Conservation (phyloP, 2,329 filamentous ascomycete species). For the Fusarium kyushuense region DNA sequence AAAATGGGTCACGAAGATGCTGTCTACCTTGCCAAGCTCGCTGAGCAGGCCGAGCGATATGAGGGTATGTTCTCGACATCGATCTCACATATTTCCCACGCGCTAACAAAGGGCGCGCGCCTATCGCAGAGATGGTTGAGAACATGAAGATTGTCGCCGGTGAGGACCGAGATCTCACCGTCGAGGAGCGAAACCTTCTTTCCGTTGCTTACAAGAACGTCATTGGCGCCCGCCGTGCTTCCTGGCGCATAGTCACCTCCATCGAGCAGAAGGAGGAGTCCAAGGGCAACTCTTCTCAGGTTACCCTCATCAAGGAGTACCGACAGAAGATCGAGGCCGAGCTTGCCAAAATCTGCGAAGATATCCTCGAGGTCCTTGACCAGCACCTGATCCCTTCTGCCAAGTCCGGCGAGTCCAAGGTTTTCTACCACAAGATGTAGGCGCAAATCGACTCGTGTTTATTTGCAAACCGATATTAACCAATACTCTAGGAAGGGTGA, state of each 20-base stretch:
- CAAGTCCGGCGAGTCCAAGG: conserved; percentile 97
- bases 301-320: conserved; percentile 94
- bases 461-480: conserved; percentile 66
- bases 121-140: conserved; percentile 87
- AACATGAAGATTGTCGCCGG: conserved; percentile 99
- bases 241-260: conserved; percentile 99
- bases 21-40: conserved; percentile 99
- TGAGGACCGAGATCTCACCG: conserved; percentile 81
- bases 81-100: conserved; percentile 20
- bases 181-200: conserved; percentile 98
- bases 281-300: conserved; percentile 97
- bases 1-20: conserved; percentile 99
- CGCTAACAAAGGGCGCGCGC: conserved; percentile 65
- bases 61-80: conserved; percentile 74
- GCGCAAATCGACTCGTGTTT: conserved; percentile 79
- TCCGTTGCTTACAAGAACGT: conserved; percentile 99
- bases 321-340: conserved; percentile 98
- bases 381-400: conserved; percentile 94
- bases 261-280: conserved; percentile 99
- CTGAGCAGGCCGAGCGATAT: conserved; percentile 99
- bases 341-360: conserved; percentile 97
- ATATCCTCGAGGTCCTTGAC: conserved; percentile 95
- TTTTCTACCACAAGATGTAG: conserved; percentile 99
- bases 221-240: conserved; percentile 96
- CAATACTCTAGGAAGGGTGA: conserved; percentile 84